Evolutionary conservation across 352 stramenopile genomes (phyloP).

Genomic region (Pythium aquatile): DNA sequence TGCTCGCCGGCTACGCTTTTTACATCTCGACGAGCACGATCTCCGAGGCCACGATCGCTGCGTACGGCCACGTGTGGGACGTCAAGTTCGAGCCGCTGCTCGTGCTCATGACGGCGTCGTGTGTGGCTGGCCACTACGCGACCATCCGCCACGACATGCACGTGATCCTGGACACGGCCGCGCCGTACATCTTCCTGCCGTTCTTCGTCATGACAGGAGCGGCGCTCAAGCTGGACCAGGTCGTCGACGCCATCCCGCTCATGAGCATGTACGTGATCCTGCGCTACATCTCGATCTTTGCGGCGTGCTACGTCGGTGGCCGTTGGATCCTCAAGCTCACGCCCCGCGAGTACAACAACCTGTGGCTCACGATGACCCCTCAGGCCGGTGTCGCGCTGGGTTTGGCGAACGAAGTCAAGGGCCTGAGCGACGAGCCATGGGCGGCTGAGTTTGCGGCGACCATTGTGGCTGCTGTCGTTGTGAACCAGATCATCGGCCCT

Average conservation of each 20-base stretch:
- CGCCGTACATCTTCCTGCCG: constrained; percentile 70
- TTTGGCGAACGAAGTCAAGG: constrained; percentile 56
- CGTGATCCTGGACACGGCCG: constrained; percentile 63
- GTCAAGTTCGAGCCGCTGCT: constrained; percentile 72
- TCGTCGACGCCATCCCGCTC: constrained; percentile 54
- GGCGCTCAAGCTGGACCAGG: constrained; percentile 63
- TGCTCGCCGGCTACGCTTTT: constrained; percentile 56
- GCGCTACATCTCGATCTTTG: constrained; percentile 57
- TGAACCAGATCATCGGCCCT: constrained; percentile 73
- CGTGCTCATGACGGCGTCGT: constrained; percentile 66
- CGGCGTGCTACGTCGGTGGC: constrained; percentile 57
- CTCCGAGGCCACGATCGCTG: constrained; percentile 36
- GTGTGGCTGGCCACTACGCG: constrained; percentile 57
- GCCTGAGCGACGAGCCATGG: constrained; percentile 49
- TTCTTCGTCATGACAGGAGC: constrained; percentile 82
- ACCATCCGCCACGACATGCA: constrained; percentile 76
- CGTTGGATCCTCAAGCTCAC: constrained; percentile 60
- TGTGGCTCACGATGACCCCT: constrained; percentile 74
- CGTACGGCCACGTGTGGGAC: constrained; percentile 58
- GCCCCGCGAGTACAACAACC: constrained; percentile 65
- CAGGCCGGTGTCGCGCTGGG: constrained; percentile 68
- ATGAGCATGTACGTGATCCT: constrained; percentile 65
- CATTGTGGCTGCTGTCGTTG: constrained; percentile 63
- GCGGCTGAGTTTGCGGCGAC: constrained; percentile 57
- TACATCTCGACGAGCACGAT: constrained; percentile 57